These are phyloP conservation scores for Craspedostauros australis DNA, from an alignment of 108 stramenopile species.

Conservation along the genomic window DNA sequence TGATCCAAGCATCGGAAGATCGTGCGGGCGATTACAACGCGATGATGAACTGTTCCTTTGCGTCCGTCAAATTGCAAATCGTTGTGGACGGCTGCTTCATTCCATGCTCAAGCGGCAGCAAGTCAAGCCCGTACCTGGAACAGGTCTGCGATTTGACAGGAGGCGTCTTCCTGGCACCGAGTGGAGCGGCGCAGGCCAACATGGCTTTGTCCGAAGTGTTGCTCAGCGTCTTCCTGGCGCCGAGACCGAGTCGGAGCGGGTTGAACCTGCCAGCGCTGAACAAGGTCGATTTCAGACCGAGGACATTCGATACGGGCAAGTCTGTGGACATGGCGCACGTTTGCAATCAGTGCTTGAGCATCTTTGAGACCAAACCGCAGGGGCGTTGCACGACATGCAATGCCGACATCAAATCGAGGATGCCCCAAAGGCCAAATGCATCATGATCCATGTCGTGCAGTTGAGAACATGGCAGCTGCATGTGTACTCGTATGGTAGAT, in stretches of 20 bases:
- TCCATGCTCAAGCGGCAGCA: constrained; percentile 23
- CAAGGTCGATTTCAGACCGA: constrained; percentile 79
- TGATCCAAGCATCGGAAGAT: constrained; percentile 83
- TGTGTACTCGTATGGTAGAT: too few species aligned
- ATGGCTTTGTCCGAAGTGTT: constrained; percentile 74
- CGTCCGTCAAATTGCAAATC: constrained; percentile 57
- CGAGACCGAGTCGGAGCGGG: constrained; percentile 30
- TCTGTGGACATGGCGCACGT: constrained; percentile 69
- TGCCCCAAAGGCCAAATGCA: too few species aligned
- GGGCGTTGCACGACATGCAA: constrained; percentile 73
- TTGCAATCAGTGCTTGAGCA: constrained; percentile 81
- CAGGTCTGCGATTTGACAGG: constrained; percentile 73
- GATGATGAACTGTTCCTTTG: constrained; percentile 88
- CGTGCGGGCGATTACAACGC: constrained; percentile 83
- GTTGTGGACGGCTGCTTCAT: constrained; percentile 81
- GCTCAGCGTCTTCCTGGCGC: constrained; percentile 65
- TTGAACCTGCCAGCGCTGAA: constrained; percentile 67
- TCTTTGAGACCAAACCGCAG: constrained; percentile 56
- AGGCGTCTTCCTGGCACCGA: constrained; percentile 40
- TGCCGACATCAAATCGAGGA: constrained; percentile 36
- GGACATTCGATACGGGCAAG: constrained; percentile 77
- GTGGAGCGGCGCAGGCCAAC: constrained; percentile 64
- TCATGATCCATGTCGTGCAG: too few species aligned
- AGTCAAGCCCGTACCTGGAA: constrained; percentile 59
- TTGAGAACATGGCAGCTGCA: too few species aligned